Percentiles rank a stretch among this genome's conserved stretches.
phyloP scores from a whole-genome alignment of 208 protist genomes.

The Entamoeba nuttalli region DNA sequence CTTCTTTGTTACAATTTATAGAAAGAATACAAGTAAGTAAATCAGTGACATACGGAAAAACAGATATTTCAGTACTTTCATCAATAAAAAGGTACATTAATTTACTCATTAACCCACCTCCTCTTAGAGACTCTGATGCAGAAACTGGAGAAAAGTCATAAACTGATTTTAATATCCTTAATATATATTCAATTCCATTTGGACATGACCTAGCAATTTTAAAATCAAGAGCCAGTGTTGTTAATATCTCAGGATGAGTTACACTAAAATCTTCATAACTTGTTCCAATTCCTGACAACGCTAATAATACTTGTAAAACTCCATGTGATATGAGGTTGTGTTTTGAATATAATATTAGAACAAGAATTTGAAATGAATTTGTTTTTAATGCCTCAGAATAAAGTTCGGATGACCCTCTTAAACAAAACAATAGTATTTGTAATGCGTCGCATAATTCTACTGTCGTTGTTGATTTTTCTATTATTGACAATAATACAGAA shows the following conservation, averaged over 20 bases:
- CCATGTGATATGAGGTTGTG: neutral
- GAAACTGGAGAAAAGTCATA: neutral
- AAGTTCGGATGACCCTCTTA: neutral
- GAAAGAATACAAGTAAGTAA: neutral
- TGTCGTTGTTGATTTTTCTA: neutral
- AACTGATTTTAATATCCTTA: neutral
- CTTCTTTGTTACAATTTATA: neutral
- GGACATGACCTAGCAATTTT: neutral
- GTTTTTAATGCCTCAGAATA: neutral
- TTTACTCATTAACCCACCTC: neutral
- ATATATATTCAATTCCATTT: neutral
- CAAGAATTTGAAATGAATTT: neutral
- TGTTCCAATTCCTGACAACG: neutral
- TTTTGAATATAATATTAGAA: neutral
- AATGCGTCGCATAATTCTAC: neutral
- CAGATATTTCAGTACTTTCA: neutral
- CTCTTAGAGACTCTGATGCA: neutral
- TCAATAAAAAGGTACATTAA: neutral
- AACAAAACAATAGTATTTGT: neutral
- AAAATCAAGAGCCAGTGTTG: neutral
- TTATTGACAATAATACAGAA: neutral
- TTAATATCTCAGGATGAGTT: neutral
- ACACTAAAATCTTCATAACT: neutral
- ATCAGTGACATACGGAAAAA: neutral
- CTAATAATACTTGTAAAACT: neutral